phyloP scores from a whole-genome alignment of 2,329 filamentous ascomycete species.

The Claviceps sp. region DNA sequence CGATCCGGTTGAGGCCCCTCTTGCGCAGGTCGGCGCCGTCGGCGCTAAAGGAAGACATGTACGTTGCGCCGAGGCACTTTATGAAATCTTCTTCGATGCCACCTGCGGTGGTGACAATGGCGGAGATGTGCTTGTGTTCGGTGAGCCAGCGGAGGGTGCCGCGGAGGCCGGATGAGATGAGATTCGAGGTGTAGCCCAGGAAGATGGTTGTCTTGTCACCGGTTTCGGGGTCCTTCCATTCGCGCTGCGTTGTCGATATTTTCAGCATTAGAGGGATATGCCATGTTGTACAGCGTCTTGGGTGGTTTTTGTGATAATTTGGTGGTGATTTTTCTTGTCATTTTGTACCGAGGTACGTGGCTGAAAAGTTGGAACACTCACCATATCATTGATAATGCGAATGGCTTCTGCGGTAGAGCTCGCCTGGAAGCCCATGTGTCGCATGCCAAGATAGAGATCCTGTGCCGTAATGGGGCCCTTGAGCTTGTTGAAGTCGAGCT shows the following conservation, averaged over 20 bases:
- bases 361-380: conserved; percentile 25
- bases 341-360: too few species aligned
- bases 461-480: conserved; percentile 69
- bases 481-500: conserved; percentile 83
- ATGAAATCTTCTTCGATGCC: conserved; percentile 97
- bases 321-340: background rate
- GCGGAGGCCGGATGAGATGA: conserved; percentile 89
- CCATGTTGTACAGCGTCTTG: background rate
- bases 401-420: conserved; percentile 73
- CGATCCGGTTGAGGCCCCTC: conserved; percentile 87
- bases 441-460: conserved; percentile 71
- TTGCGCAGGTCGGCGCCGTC: conserved; percentile 64
- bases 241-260: conserved; percentile 34
- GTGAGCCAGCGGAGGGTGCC: conserved; percentile 88
- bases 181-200: conserved; percentile 91
- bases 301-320: background rate
- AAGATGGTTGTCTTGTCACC: conserved; percentile 81
- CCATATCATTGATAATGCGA: conserved; percentile 92
- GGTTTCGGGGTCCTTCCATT: conserved; percentile 70
- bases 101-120: conserved; percentile 88
- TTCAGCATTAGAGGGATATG: too few species aligned
- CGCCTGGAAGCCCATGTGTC: conserved; percentile 64
- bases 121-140: conserved; percentile 81
- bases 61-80: conserved; percentile 92
- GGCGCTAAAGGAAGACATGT: conserved; percentile 75